Conservation (phyloP, 352 stramenopile genomes). For the Halophytophthora batemanensis region DNA sequence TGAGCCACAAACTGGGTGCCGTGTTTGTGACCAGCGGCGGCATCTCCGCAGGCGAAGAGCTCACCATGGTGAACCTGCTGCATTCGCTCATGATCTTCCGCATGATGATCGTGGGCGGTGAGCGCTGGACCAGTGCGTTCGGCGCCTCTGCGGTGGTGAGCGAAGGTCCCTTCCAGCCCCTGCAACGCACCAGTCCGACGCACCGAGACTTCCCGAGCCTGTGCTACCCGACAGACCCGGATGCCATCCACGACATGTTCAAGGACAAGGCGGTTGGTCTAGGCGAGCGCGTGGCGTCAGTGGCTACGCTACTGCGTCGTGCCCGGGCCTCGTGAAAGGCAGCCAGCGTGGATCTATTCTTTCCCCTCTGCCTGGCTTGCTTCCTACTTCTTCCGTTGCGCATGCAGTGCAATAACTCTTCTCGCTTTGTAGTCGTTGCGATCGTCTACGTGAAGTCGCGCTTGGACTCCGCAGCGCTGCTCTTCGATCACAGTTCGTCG, state of each 20-base stretch:
- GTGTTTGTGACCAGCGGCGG: conserved; percentile 84
- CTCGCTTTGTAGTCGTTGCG: background rate
- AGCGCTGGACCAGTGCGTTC: conserved; percentile 85
- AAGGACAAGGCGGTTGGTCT: conserved; percentile 79
- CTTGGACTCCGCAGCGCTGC: background rate
- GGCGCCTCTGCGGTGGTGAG: conserved; percentile 77
- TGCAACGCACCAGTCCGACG: conserved; percentile 5
- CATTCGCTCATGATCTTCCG: conserved; percentile 88
- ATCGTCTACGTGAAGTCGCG: background rate
- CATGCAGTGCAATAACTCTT: background rate
- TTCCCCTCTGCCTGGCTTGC: background rate
- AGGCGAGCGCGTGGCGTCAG: conserved; percentile 56
- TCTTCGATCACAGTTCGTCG: conserved; percentile 23
- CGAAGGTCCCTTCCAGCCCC: conserved; percentile 63
- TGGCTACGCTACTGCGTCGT: conserved; percentile 34
- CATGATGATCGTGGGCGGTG: conserved; percentile 81
- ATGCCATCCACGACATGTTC: conserved; percentile 71
- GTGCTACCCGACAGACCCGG: conserved; percentile 56
- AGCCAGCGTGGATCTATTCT: background rate
- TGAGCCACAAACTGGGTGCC: conserved; percentile 82
- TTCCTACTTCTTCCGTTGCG: conserved; percentile 2
- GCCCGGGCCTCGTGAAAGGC: conserved; percentile 13
- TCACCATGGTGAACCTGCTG: conserved; percentile 84
- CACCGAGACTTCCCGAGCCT: conserved; percentile 38
- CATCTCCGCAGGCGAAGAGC: conserved; percentile 79